Evolutionary conservation across 1,284 basidiomycete species (phyloP).

Genomic region (Ganoderma multipileum): DNA sequence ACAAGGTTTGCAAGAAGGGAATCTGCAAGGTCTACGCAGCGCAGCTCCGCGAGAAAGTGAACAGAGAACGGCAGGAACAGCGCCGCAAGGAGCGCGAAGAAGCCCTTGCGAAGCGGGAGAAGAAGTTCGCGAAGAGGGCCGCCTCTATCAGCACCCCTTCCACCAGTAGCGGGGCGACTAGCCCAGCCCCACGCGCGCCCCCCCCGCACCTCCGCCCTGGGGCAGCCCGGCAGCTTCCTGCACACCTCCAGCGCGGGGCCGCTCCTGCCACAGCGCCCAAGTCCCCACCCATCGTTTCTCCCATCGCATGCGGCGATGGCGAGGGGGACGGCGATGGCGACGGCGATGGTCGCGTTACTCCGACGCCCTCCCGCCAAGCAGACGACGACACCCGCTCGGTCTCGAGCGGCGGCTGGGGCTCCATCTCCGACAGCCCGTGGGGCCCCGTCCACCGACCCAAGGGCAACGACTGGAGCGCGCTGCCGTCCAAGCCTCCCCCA

Average conservation of each 20-base stretch:
- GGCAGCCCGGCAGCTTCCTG: constrained; percentile 14
- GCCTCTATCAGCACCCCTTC: neutral
- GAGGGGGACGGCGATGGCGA: neutral
- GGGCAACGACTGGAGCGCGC: neutral
- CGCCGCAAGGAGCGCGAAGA: constrained; percentile 8
- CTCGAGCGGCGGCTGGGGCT: constrained; percentile 14
- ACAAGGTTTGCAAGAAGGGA: constrained; percentile 34
- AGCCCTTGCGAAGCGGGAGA: constrained; percentile 5
- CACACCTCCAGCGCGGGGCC: constrained; percentile 18
- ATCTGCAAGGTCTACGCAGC: constrained; percentile 33
- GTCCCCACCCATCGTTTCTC: constrained; percentile 1
- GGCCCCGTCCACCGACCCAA: neutral
- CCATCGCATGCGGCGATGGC: neutral
- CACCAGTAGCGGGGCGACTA: neutral
- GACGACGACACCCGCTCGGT: constrained; percentile 18
- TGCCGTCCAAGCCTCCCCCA: constrained; percentile 3
- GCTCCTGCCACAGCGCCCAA: constrained; percentile 5
- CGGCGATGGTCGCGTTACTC: neutral
- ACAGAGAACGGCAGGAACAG: constrained; percentile 9
- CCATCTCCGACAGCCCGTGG: constrained; percentile 15
- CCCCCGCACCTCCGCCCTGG: constrained; percentile 20
- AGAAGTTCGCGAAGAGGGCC: constrained; percentile 12
- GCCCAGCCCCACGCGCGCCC: neutral
- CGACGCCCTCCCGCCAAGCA: constrained; percentile 5
- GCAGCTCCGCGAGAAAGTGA: constrained; percentile 11